These are phyloP conservation scores for Escovopsis weberi DNA, from an alignment of 2,329 filamentous ascomycete genomes.

Conservation along the genomic window DNA sequence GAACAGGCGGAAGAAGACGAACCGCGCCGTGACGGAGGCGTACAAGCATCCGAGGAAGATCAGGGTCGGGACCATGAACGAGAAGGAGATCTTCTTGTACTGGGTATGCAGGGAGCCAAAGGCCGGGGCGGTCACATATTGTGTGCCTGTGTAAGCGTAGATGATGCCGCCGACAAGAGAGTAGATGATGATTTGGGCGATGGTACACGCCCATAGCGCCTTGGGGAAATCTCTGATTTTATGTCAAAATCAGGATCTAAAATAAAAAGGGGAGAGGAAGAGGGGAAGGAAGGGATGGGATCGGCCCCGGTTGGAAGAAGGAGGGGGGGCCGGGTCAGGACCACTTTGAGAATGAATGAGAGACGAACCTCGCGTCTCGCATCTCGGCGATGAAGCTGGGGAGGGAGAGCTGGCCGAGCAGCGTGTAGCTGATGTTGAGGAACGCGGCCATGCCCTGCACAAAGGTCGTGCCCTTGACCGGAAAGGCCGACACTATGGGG, in stretches of 20 bases:
- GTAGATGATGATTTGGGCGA: slow-evolving; percentile 77
- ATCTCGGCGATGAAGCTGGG: slow-evolving; percentile 95
- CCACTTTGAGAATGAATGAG: slow-evolving; percentile 18
- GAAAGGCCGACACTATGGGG: slow-evolving; percentile 53
- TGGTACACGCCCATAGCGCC: slow-evolving; percentile 79
- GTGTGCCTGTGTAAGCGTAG: slow-evolving; percentile 76
- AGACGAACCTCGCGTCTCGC: slow-evolving; percentile 41
- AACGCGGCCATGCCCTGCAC: slow-evolving; percentile 76
- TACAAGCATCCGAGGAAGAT: slow-evolving; percentile 88
- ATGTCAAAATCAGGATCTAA: too few relatives aligned
- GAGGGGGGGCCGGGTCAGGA: too few relatives aligned
- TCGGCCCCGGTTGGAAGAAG: too few relatives aligned
- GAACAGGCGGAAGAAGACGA: slow-evolving; percentile 85
- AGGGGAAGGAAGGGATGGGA: too few relatives aligned
- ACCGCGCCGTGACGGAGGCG: slow-evolving; percentile 76
- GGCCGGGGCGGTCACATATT: slow-evolving; percentile 77
- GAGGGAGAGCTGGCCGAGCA: slow-evolving; percentile 88
- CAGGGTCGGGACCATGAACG: slow-evolving; percentile 89
- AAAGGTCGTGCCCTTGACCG: slow-evolving; percentile 59
- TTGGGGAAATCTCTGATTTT: slow-evolving; percentile 66
- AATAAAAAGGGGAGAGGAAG: too few relatives aligned
- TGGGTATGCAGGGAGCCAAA: slow-evolving; percentile 70
- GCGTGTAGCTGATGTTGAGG: slow-evolving; percentile 91
- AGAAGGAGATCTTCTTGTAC: slow-evolving; percentile 81
- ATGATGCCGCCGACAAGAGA: slow-evolving; percentile 66